Percentiles rank a stretch among this genome's conserved stretches.
Conservation (phyloP, 768 basidiomycete species). For the Pluteus cervinus region DNA sequence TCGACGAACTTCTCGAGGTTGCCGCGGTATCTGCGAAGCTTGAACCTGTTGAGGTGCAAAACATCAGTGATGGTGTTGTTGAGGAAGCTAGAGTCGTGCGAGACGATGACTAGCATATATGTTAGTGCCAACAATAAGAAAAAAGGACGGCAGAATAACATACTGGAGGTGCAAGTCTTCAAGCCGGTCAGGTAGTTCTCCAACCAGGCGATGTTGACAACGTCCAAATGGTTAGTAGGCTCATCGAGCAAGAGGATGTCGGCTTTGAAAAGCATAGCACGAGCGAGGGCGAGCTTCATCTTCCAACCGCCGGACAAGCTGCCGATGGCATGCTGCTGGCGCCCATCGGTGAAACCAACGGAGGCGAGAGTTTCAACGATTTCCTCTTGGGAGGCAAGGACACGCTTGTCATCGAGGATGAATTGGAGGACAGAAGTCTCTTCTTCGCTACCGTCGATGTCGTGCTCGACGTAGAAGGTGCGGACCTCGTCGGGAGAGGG, state of each 20-base stretch:
- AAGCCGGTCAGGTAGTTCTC: constrained; percentile 88
- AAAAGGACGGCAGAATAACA: constrained; percentile 19
- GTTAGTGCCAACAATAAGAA: neutral
- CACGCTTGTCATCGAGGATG: constrained; percentile 80
- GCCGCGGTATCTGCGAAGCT: constrained; percentile 90
- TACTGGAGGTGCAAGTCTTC: constrained; percentile 89
- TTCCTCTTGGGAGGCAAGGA: constrained; percentile 65
- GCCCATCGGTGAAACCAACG: constrained; percentile 87
- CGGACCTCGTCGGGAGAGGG: constrained; percentile 95
- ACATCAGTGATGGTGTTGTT: constrained; percentile 99
- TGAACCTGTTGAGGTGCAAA: constrained; percentile 97
- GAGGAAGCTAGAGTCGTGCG: constrained; percentile 95
- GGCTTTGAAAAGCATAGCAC: constrained; percentile 97
- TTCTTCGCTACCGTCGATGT: constrained; percentile 93
- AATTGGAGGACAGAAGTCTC: constrained; percentile 88
- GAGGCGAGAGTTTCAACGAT: constrained; percentile 76
- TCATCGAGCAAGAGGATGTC: constrained; percentile 96
- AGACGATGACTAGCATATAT: constrained; percentile 74
- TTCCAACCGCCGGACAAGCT: constrained; percentile 98
- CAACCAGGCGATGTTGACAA: constrained; percentile 96
- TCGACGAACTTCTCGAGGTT: constrained; percentile 94
- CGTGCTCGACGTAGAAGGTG: constrained; percentile 99
- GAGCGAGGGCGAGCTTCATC: constrained; percentile 98
- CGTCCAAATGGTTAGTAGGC: constrained; percentile 96
- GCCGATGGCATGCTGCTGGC: constrained; percentile 82